Conservation (phyloP, 306 rosid species). For the Datisca glomerata region DNA sequence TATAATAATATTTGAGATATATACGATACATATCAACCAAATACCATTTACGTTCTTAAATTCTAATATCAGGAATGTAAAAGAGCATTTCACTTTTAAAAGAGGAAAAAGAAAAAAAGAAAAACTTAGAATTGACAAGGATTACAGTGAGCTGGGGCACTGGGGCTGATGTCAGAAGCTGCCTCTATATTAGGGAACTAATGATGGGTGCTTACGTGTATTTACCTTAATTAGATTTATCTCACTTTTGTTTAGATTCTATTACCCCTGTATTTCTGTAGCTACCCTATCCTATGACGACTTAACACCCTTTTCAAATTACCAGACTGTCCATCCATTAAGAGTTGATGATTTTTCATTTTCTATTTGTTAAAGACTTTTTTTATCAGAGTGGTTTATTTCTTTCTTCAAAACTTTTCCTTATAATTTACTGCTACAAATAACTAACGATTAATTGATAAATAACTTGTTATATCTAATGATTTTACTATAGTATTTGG, state of each 20-base stretch:
- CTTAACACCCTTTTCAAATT: background rate
- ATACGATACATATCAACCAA: background rate
- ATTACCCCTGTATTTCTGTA: background rate
- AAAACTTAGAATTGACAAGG: constrained; percentile 11
- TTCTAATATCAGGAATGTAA: background rate
- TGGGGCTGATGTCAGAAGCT: constrained; percentile 13
- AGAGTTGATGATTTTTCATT: too few species aligned
- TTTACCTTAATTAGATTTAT: constrained; percentile 3
- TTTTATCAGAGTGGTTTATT: too few species aligned
- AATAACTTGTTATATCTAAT: too few species aligned
- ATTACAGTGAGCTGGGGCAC: constrained; percentile 13
- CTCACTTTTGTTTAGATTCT: background rate
- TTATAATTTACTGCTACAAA: too few species aligned
- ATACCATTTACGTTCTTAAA: background rate
- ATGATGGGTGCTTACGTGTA: constrained; percentile 21
- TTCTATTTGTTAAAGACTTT: too few species aligned
- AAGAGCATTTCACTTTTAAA: background rate
- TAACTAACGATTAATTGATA: too few species aligned
- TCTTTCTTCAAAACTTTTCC: too few species aligned
- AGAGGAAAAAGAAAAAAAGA: constrained; percentile 1
- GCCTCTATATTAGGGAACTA: constrained; percentile 10
- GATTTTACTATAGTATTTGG: too few species aligned
- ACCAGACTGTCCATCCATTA: too few species aligned
- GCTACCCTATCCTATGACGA: constrained; percentile 1
- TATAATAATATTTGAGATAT: too few species aligned